A percentile compares a stretch with the other conserved stretches of the same genome.
These are phyloP conservation scores for Pseudoscleropodium purum DNA, from an alignment of 225 moss, liverwort and hornwort species.

Conservation along the genomic window DNA sequence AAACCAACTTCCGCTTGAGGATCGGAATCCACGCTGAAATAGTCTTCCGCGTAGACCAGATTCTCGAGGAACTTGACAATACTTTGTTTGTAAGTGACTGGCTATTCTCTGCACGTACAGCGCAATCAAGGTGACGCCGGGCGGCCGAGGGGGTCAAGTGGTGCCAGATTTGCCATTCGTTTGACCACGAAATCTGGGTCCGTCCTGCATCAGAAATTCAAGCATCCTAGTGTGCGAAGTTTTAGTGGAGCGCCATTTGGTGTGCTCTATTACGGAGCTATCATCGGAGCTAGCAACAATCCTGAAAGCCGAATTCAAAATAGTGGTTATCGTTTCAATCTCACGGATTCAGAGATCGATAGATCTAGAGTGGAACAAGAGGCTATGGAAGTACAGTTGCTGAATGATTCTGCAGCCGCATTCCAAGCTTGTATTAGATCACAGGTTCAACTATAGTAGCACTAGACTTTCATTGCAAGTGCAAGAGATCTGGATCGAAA, in stretches of 20 bases:
- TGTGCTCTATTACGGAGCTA: background rate
- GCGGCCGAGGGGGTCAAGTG: background rate
- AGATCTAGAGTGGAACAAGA: background rate
- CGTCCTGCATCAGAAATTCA: background rate
- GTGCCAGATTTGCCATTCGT: background rate
- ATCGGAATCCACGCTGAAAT: background rate
- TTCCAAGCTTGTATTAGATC: background rate
- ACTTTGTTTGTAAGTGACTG: background rate
- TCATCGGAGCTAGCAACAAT: background rate
- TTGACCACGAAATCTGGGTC: background rate
- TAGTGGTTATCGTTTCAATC: background rate
- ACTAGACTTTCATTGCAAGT: background rate
- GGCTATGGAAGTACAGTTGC: background rate
- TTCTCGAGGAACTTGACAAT: background rate
- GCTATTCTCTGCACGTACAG: background rate
- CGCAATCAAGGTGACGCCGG: background rate
- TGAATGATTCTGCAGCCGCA: background rate
- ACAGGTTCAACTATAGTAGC: background rate
- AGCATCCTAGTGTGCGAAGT: background rate
- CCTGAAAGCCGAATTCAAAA: background rate
- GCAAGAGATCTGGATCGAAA: background rate
- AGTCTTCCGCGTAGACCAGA: background rate
- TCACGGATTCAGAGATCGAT: background rate
- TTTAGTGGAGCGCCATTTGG: background rate
- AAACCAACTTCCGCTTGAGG: too few species aligned